Evolutionary conservation across 2,329 filamentous ascomycete genomes (phyloP).

Genomic region (Seiridium unicorne): DNA sequence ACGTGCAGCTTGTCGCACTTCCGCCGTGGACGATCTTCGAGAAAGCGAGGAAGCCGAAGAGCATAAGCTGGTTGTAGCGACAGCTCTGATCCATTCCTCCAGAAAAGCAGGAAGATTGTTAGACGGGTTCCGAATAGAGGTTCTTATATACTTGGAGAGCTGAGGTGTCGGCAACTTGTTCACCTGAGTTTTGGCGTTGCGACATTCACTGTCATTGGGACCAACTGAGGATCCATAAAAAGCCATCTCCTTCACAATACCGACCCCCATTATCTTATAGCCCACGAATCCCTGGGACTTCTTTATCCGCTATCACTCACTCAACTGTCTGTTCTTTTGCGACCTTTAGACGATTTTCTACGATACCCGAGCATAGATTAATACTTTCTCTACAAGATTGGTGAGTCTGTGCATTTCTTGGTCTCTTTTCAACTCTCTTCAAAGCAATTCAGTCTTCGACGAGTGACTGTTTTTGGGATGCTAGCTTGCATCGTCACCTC

Average conservation of each 20-base stretch:
- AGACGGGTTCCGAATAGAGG: conserved; percentile 9
- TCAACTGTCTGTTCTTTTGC: conserved; percentile 19
- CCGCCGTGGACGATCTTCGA: conserved; percentile 6
- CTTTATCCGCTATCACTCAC: conserved; percentile 17
- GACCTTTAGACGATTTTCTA: conserved; percentile 26
- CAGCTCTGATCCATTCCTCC: neutral
- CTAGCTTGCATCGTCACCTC: no score
- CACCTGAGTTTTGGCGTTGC: neutral
- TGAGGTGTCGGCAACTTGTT: neutral
- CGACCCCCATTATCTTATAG: neutral
- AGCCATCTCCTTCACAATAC: neutral
- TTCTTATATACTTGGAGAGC: conserved; percentile 7
- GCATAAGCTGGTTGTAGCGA: neutral
- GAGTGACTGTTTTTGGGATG: no score
- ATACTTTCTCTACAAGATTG: conserved; percentile 20
- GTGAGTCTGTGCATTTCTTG: conserved; percentile 21
- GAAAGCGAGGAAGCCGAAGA: conserved; percentile 1
- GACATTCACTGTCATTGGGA: neutral
- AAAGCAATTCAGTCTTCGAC: no score
- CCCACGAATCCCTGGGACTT: conserved; percentile 15
- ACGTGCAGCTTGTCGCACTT: conserved; percentile 9
- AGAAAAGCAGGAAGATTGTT: neutral
- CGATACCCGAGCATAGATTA: conserved; percentile 34
- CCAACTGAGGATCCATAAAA: neutral
- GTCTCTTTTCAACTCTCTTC: no score